Conservation (phyloP, 371 early-diverging fungal genomes). For the Cokeromyces recurvatus region DNA sequence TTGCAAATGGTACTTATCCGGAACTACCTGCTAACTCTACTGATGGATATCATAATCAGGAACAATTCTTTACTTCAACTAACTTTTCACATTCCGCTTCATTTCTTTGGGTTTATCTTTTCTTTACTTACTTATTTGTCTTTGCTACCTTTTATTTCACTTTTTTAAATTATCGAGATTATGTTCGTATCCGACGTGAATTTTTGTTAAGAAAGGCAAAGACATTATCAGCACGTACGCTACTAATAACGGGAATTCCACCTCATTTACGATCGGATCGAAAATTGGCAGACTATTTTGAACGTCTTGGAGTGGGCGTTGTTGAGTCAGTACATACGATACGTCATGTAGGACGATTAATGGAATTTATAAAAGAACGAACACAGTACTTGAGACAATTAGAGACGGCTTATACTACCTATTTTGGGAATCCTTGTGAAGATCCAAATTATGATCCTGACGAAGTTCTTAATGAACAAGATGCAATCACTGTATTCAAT, state of each 20-base stretch:
- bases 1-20: slow-evolving; percentile 23
- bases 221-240: slow-evolving; percentile 51
- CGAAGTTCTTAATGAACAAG: slow-evolving; percentile 28
- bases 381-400: slow-evolving; percentile 34
- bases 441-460: slow-evolving; percentile 37
- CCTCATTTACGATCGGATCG: slow-evolving; percentile 44
- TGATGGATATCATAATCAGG: neutral
- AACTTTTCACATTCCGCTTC: slow-evolving; percentile 21
- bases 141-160: slow-evolving; percentile 56
- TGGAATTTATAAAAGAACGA: slow-evolving; percentile 43
- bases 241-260: slow-evolving; percentile 61
- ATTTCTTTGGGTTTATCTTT: slow-evolving; percentile 51
- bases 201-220: slow-evolving; percentile 47
- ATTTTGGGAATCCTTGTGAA: slow-evolving; percentile 46
- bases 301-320: slow-evolving; percentile 48
- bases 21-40: slow-evolving; percentile 2
- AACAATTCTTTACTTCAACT: slow-evolving; percentile 1
- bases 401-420: slow-evolving; percentile 40
- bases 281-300: slow-evolving; percentile 54
- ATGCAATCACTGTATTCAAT: slow-evolving; percentile 1
- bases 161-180: slow-evolving; percentile 57
- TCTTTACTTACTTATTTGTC: slow-evolving; percentile 62
- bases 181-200: slow-evolving; percentile 48
- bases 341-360: slow-evolving; percentile 49
- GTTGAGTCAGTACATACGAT: slow-evolving; percentile 59